Conservation (phyloP, 1,284 basidiomycete species). For the Sporisorium exsertum region DNA sequence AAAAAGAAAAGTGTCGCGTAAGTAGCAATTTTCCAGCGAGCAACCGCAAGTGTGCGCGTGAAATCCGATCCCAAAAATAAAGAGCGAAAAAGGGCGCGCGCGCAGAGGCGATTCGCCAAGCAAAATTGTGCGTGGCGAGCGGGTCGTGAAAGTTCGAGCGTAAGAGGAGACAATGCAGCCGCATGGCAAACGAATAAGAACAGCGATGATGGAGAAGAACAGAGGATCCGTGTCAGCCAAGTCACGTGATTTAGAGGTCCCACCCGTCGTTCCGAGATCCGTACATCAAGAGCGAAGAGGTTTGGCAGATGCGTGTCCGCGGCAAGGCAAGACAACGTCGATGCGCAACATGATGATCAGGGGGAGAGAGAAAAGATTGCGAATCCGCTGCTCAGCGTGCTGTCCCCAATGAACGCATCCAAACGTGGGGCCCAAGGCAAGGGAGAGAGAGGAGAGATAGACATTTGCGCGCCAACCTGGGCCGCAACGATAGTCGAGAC, state of each 20-base stretch:
- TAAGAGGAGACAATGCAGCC: not conserved
- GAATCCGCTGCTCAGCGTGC: conserved; percentile 45
- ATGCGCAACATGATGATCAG: not conserved
- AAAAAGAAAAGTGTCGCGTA: not conserved
- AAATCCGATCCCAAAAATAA: conserved; percentile 3
- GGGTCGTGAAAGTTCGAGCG: conserved; percentile 1
- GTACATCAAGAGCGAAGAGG: not conserved
- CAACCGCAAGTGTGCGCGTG: conserved; percentile 12
- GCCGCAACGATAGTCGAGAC: not conserved
- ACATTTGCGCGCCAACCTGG: not conserved
- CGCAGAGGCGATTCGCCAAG: not conserved
- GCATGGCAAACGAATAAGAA: not conserved
- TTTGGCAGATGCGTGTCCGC: not conserved
- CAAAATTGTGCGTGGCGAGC: not conserved
- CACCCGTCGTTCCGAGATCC: conserved; percentile 9
- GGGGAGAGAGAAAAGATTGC: conserved; percentile 3
- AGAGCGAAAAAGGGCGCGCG: not conserved
- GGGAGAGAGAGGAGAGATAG: not conserved
- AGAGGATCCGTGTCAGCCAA: conserved; percentile 8
- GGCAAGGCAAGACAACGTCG: not conserved
- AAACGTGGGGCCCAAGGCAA: not conserved
- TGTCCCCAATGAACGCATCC: conserved; percentile 10
- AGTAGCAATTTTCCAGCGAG: not conserved
- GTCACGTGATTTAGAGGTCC: conserved; percentile 29
- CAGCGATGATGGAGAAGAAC: conserved; percentile 6